A percentile compares a stretch with the other conserved stretches of the same genome.
Evolutionary conservation across 257 asterid genomes (phyloP).

Genomic region (Primulina tabacum): DNA sequence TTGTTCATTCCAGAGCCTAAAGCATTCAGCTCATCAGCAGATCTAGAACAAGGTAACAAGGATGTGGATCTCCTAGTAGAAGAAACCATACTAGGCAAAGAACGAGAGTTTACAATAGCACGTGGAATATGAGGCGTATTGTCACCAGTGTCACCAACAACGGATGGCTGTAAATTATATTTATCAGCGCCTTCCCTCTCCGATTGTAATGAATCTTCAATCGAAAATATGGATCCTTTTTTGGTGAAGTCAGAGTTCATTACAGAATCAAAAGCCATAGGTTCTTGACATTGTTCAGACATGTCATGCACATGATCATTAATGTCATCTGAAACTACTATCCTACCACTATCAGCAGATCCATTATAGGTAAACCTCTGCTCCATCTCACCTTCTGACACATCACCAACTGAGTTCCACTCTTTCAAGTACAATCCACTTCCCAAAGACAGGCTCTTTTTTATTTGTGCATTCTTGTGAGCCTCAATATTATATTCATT

Average conservation of each 20-base stretch:
- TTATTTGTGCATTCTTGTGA: constrained; percentile 32
- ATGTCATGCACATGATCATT: constrained; percentile 36
- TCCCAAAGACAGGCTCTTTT: constrained; percentile 73
- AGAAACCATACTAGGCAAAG: constrained; percentile 64
- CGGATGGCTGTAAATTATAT: constrained; percentile 41
- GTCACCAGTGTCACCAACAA: constrained; percentile 45
- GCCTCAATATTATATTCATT: constrained; percentile 35
- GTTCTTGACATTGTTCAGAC: constrained; percentile 47
- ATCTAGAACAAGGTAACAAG: constrained; percentile 44
- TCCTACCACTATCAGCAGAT: constrained; percentile 41
- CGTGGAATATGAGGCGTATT: constrained; percentile 36
- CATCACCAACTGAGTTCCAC: constrained; percentile 40
- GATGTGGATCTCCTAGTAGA: constrained; percentile 29
- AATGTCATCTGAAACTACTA: constrained; percentile 32
- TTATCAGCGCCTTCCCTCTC: constrained; percentile 46
- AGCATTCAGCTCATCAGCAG: constrained; percentile 62
- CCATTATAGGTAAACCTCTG: constrained; percentile 50
- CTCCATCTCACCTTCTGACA: constrained; percentile 55
- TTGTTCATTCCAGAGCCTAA: constrained; percentile 44
- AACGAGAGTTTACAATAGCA: constrained; percentile 55
- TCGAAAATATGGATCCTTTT: constrained; percentile 44
- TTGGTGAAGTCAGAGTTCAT: constrained; percentile 46
- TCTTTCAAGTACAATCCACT: constrained; percentile 59
- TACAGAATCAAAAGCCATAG: constrained; percentile 52
- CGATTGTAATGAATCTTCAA: constrained; percentile 45